Conservation (phyloP, 305 asterid species). For the Rubia peregrina region DNA sequence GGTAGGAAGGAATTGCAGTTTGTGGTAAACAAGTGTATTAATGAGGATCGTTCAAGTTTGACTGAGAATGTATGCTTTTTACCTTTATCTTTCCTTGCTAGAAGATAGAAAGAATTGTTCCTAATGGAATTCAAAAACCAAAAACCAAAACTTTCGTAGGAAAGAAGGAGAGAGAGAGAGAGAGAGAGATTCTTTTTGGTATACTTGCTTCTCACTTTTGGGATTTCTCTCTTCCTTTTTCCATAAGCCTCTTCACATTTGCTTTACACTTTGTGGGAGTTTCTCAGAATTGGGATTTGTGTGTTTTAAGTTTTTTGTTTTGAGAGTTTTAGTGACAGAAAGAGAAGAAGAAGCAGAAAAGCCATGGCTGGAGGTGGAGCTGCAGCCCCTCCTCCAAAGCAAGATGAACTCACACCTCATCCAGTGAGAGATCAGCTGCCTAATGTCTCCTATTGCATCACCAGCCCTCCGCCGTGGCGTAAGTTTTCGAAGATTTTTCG, state of each 20-base stretch:
- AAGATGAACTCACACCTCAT: conserved; percentile 60
- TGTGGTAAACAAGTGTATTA: conserved; percentile 9
- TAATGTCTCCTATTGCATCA: conserved; percentile 73
- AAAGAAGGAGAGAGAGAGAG: conserved; percentile 18
- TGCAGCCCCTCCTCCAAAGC: conserved; percentile 64
- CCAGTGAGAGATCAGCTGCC: conserved; percentile 79
- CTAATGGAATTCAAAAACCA: conserved; percentile 2
- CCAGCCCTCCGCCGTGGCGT: conserved; percentile 97
- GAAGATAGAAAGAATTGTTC: conserved; percentile 23
- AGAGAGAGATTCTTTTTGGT: conserved; percentile 29
- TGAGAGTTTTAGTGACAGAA: conserved; percentile 3
- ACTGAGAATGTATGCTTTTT: conserved; percentile 34
- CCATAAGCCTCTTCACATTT: conserved; percentile 21
- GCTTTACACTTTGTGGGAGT: conserved; percentile 11
- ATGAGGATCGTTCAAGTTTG: conserved; percentile 16
- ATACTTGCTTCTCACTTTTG: conserved; percentile 27
- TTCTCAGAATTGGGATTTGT: conserved; percentile 12
- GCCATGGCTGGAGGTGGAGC: conserved; percentile 69
- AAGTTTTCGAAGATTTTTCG: conserved; percentile 17
- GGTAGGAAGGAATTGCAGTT: background rate
- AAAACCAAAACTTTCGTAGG: conserved; percentile 18
- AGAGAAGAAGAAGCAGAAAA: conserved; percentile 19
- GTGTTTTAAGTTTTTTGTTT: conserved; percentile 15
- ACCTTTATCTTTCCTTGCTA: conserved; percentile 51
- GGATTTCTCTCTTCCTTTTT: conserved; percentile 15